Base-by-base conservation (phyloP, 2,329 filamentous ascomycete genomes). In the Chalaropsis thielavioides region DNA sequence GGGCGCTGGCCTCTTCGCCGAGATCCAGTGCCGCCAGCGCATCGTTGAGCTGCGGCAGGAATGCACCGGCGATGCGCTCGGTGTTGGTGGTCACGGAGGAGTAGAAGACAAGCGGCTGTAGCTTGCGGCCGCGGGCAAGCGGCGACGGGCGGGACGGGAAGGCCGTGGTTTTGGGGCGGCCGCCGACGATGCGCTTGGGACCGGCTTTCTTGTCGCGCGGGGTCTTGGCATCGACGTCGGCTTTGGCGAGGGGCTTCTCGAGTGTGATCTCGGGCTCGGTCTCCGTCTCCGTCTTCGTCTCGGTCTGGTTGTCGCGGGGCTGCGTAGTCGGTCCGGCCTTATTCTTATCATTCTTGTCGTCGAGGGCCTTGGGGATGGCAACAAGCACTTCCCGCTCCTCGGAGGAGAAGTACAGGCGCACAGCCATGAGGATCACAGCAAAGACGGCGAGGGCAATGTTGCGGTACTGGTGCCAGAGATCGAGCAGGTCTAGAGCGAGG, bases 31-130 rank as follows among this genome's bases (percentile, higher is more conserved):
- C 74, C 7, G 80, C 76, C 19, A 89, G 78, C 17, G 82, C 70
- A 69, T 71, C 67, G 22, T 78, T 77, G 35, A 92, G 73, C 1
- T 76, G 74, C 66, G 82, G 77, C n/a, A 79, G 75, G 61, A 94
- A 83, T 1, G 80, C 77, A 27, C 83, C 80, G 1, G 88, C 88
- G 66, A 86, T 83, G 70, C 83, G 86, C 72, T 92, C 86, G 0
- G 92, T 96, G 40, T 84, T 89, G 2, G 87, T 90, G 2, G 90
- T 95, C 65, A 97, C 79, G 0, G 92, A 95, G 1, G 90, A 92
- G 77, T 88, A 97, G 77, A 96, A 97, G 40, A 96, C 76, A 17
- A 95, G 75, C 1, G 88, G 82, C 72, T 92, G 88, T 64, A 91
- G 80, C 61, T 79, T 80, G 31, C 77, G 54, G 54, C 54, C 54